These are phyloP conservation scores for Dactylellina cionopaga DNA, from an alignment of 2,329 filamentous ascomycete species.

Conservation along the genomic window DNA sequence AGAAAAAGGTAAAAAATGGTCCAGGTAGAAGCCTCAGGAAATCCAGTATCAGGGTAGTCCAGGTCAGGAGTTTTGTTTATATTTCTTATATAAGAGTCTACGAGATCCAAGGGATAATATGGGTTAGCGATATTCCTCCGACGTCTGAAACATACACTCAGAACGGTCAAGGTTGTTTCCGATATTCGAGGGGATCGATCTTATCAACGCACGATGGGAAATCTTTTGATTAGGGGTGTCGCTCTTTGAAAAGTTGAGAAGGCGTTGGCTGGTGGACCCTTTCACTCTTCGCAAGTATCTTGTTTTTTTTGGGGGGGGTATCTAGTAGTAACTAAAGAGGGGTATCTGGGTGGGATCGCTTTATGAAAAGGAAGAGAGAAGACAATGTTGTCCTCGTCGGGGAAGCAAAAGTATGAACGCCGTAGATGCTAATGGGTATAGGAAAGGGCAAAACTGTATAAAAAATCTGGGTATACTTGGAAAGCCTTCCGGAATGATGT, in stretches of 20 bases:
- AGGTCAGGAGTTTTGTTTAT: conserved; percentile 2
- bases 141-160: conserved; percentile 36
- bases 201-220: conserved; percentile 51
- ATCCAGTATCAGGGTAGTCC: conserved; percentile 6
- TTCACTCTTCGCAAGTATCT: conserved; percentile 18
- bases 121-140: conserved; percentile 37
- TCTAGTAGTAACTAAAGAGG: conserved; percentile 12
- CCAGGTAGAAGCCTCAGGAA: conserved; percentile 21
- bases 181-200: conserved; percentile 51
- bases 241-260: conserved; percentile 6
- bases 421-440: conserved; percentile 30
- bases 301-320: conserved; percentile 11
- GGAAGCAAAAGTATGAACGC: conserved; percentile 20
- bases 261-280: conserved; percentile 14
- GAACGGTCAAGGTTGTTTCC: conserved; percentile 43
- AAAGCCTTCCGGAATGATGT: conserved; percentile 8
- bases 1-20: conserved; percentile 8
- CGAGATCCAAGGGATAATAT: conserved; percentile 33
- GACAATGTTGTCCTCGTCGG: neutral
- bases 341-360: conserved; percentile 36
- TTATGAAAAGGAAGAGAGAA: conserved; percentile 21
- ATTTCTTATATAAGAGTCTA: conserved; percentile 25
- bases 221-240: conserved; percentile 29
- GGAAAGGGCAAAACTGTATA: conserved; percentile 37
- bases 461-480: conserved; percentile 17